phyloP scores from a whole-genome alignment of 2,329 filamentous ascomycete species.

The Parastagonospora nodorum region DNA sequence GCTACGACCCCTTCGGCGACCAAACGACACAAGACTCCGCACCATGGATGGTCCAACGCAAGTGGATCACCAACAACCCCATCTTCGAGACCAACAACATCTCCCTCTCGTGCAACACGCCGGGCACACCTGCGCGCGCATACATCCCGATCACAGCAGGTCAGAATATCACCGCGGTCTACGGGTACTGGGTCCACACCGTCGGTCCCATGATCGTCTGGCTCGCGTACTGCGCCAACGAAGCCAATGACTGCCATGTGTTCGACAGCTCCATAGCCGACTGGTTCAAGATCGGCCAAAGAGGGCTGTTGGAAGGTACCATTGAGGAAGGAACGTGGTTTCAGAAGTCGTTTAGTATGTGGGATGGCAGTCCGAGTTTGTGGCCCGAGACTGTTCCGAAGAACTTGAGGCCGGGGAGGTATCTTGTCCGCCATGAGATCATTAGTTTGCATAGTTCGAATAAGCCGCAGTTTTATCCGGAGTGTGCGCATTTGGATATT shows the following conservation, averaged over 20 bases:
- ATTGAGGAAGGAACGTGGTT: slow-evolving; percentile 34
- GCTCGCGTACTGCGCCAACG: slow-evolving; percentile 29
- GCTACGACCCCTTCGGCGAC: slow-evolving; percentile 34
- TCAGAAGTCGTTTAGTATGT: slow-evolving; percentile 28
- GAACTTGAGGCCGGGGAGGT: slow-evolving; percentile 26
- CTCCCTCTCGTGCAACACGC: slow-evolving; percentile 36
- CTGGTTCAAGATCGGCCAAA: slow-evolving; percentile 40
- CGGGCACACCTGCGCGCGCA: slow-evolving; percentile 28
- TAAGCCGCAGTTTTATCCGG: slow-evolving; percentile 37
- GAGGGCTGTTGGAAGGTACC: slow-evolving; percentile 23
- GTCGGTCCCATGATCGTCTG: slow-evolving; percentile 38
- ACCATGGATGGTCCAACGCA: slow-evolving; percentile 33
- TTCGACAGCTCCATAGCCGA: slow-evolving; percentile 15
- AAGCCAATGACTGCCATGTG: slow-evolving; percentile 20
- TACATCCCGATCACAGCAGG: slow-evolving; percentile 34
- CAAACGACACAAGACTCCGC: slow-evolving; percentile 23
- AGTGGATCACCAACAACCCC: slow-evolving; percentile 35
- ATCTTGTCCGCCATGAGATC: slow-evolving; percentile 37
- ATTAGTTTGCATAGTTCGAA: slow-evolving; percentile 34
- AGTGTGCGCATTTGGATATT: slow-evolving; percentile 38
- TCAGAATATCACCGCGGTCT: slow-evolving; percentile 33
- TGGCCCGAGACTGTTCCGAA: slow-evolving; percentile 32
- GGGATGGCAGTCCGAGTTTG: slow-evolving; percentile 31
- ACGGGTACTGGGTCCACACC: slow-evolving; percentile 37
- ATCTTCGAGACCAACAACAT: slow-evolving; percentile 30